Evolutionary conservation across 148 eudicot genomes (phyloP).

Genomic region (Cornus florida): DNA sequence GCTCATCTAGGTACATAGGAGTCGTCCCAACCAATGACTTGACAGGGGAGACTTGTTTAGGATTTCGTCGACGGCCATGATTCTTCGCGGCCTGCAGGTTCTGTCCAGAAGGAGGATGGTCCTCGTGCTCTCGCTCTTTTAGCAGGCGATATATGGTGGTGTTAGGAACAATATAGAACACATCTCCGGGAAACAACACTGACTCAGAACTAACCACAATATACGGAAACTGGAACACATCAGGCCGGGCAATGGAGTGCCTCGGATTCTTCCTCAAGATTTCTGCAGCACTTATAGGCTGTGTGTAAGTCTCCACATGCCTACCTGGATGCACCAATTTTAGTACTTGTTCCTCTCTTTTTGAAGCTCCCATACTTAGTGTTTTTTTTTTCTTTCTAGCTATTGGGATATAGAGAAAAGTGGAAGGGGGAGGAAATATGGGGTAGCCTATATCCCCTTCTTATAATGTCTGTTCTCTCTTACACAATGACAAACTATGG

Average conservation of each 20-base stretch:
- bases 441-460: background rate
- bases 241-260: conserved; percentile 27
- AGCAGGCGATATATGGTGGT: conserved; percentile 18
- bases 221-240: conserved; percentile 23
- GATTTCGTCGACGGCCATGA: background rate
- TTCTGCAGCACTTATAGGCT: conserved; percentile 26
- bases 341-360: conserved; percentile 17
- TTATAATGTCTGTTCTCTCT: background rate
- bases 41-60: background rate
- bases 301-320: conserved; percentile 16
- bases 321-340: conserved; percentile 28
- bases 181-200: conserved; percentile 19
- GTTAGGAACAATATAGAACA: conserved; percentile 22
- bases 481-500: background rate
- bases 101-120: background rate
- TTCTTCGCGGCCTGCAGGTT: background rate
- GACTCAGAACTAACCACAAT: conserved; percentile 26
- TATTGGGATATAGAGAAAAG: background rate
- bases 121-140: background rate
- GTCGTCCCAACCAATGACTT: background rate
- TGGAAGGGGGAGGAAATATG: background rate
- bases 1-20: background rate
- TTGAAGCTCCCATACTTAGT: conserved; percentile 6
- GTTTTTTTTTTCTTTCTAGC: too few relatives aligned
- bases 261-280: conserved; percentile 28